Percentiles rank a stretch among this genome's conserved stretches.
Conservation (phyloP, 208 protist genomes). For the Porcisia deanei region DNA sequence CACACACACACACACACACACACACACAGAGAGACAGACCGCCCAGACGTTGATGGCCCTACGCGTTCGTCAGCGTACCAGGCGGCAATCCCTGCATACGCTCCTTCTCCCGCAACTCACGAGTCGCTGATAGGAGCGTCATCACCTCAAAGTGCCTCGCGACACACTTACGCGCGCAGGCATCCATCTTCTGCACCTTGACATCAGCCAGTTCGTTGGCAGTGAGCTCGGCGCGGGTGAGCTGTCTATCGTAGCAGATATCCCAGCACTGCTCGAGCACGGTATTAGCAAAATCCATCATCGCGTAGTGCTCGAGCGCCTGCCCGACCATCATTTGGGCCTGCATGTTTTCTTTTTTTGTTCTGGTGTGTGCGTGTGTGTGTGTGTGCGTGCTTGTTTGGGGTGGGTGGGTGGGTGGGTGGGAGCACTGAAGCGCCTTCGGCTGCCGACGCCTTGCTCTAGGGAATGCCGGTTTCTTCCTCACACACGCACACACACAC, state of each 20-base stretch:
- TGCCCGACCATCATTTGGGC: conserved; percentile 73
- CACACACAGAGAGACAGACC: not conserved
- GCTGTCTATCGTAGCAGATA: conserved; percentile 83
- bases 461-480: too few species aligned
- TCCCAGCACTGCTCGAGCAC: conserved; percentile 86
- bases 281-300: conserved; percentile 68
- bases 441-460: too few species aligned
- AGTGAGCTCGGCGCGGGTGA: conserved; percentile 62
- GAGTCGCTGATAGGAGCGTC: conserved; percentile 65
- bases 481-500: too few species aligned
- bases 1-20: not conserved
- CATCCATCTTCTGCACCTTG: conserved; percentile 75
- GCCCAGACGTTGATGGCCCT: not conserved
- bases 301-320: conserved; percentile 74
- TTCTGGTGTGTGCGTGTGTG: too few species aligned
- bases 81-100: conserved; percentile 26
- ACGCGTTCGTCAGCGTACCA: conserved; percentile 18
- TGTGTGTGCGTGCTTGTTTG: too few species aligned
- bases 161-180: conserved; percentile 87
- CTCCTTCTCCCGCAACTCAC: conserved; percentile 57
- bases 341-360: conserved; percentile 46
- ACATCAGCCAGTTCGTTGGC: conserved; percentile 44
- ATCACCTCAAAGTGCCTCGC: conserved; percentile 88
- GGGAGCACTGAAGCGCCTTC: too few species aligned
- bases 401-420: too few species aligned